phyloP scores from a whole-genome alignment of 768 basidiomycete genomes.

The Suillus variegatus region DNA sequence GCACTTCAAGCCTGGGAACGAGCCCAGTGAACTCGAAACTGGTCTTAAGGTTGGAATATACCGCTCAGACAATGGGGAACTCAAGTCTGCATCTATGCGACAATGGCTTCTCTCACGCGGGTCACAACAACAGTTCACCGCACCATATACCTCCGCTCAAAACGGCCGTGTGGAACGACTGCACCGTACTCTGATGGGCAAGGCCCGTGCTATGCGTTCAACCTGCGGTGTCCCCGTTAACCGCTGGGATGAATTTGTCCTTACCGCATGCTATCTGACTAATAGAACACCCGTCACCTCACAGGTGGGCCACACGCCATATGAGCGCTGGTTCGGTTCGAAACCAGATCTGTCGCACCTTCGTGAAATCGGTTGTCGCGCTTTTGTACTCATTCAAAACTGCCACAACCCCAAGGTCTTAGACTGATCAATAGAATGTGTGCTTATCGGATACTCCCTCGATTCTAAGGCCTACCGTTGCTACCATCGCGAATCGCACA shows the following conservation, averaged over 20 bases:
- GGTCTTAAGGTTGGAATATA: slow-evolving; percentile 15
- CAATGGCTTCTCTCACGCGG: slow-evolving; percentile 18
- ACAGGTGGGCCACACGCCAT: slow-evolving; percentile 18
- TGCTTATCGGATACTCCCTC: slow-evolving; percentile 13
- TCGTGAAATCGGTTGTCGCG: slow-evolving; percentile 30
- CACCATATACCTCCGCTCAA: too few relatives aligned
- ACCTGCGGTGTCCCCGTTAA: slow-evolving; percentile 25
- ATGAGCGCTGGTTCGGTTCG: slow-evolving; percentile 15
- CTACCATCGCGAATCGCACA: too few relatives aligned
- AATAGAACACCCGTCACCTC: slow-evolving; percentile 25
- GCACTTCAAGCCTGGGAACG: slow-evolving; percentile 31
- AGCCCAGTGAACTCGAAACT: slow-evolving; percentile 22
- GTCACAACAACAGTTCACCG: background rate
- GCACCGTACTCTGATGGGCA: slow-evolving; percentile 36
- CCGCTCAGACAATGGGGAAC: slow-evolving; percentile 27
- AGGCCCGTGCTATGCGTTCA: slow-evolving; percentile 31
- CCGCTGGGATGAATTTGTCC: slow-evolving; percentile 37
- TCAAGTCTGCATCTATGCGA: slow-evolving; percentile 14
- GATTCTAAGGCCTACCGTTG: slow-evolving; percentile 11
- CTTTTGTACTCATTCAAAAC: slow-evolving; percentile 25
- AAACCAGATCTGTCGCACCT: slow-evolving; percentile 31
- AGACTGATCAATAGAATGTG: slow-evolving; percentile 2
- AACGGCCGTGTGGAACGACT: slow-evolving; percentile 8
- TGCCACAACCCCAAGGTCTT: slow-evolving; percentile 28
- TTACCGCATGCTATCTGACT: slow-evolving; percentile 28